phyloP scores from a whole-genome alignment of 2,329 filamentous ascomycete genomes.

The Colletotrichum lentis region DNA sequence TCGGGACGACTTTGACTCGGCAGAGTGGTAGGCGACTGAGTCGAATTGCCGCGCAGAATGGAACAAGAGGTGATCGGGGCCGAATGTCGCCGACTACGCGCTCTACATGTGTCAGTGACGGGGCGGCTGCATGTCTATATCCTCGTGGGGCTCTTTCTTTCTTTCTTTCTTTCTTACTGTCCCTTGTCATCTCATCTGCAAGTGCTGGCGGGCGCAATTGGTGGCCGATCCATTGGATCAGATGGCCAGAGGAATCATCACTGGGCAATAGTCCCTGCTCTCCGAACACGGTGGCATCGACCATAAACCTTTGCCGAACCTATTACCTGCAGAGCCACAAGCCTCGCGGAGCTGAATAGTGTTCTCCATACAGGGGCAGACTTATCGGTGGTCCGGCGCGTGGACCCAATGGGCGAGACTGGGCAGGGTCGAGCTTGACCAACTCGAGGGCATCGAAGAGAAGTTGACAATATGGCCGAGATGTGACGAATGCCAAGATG shows the following conservation, averaged over 20 bases:
- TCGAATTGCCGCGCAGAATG: background rate
- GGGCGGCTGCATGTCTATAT: background rate
- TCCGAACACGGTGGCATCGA: background rate
- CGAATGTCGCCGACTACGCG: background rate
- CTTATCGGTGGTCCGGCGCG: background rate
- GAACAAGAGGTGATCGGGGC: background rate
- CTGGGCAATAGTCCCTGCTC: no score
- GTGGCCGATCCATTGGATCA: background rate
- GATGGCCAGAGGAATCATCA: background rate
- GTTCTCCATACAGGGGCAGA: background rate
- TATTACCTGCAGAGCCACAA: background rate
- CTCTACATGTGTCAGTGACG: conserved; percentile 16
- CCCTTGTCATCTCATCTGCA: no score
- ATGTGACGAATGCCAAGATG: no score
- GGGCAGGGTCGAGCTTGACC: no score
- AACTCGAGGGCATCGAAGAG: no score
- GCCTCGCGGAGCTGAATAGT: background rate
- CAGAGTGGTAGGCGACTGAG: background rate
- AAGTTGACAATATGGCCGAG: no score
- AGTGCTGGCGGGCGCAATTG: background rate
- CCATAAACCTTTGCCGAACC: background rate
- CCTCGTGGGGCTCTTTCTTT: no score
- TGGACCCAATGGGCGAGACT: no score
- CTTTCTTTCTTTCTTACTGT: background rate
- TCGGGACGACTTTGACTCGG: background rate